Evolutionary conservation across 2,329 filamentous ascomycete genomes (phyloP), one percentile per base, ranked within the genome.

Genomic region (Ophiostoma ulmi): DNA sequence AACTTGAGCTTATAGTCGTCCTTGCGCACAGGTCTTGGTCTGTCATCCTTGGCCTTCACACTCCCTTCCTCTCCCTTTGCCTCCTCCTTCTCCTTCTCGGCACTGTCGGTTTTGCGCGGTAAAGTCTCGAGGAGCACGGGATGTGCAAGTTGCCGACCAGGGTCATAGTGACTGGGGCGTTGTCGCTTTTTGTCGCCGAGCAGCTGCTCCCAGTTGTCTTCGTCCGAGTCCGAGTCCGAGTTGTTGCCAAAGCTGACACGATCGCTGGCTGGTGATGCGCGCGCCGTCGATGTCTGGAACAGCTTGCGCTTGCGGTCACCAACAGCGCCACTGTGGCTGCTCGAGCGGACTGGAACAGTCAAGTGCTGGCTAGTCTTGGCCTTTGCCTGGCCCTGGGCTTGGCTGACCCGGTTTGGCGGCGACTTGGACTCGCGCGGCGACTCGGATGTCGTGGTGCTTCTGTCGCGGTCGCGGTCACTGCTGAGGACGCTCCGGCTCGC

Each of bases 171-270:
- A 31, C 73, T 73, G 44, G 76, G 77, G 74, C 83, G 84, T 74
- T 82, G 80, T 72, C 83, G 80, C 80, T 87, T 86, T 73, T 79
- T 81, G 66, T 79, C 78, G 67, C 83, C 81, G 66, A 85, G 76
- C 26, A 72, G 71, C 13, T 77, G 81, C 77, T 82, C 82, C 81
- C 85, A 87, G 72, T 81, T 80, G 68, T 85, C 83, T 73, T 85
- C 83, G 22, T 52, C 65, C 22, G n/a, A 26, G 69, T 84, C 84
- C 58, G 84, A 83, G 68, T 80, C 84, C 70, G 80, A 82, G 70
- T 86, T 83, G 68, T 83, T 76, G 38, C 78, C 83, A 72, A 85
- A 85, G 70, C 83, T 80, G 73, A 85, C 79, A 68, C 81, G 81
- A 61, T 83, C 83, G 72, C 80, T 83, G 14, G 80, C 82, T 3